Evolutionary conservation across 1,284 basidiomycete genomes (phyloP).

Genomic region (Gomphus sp.): DNA sequence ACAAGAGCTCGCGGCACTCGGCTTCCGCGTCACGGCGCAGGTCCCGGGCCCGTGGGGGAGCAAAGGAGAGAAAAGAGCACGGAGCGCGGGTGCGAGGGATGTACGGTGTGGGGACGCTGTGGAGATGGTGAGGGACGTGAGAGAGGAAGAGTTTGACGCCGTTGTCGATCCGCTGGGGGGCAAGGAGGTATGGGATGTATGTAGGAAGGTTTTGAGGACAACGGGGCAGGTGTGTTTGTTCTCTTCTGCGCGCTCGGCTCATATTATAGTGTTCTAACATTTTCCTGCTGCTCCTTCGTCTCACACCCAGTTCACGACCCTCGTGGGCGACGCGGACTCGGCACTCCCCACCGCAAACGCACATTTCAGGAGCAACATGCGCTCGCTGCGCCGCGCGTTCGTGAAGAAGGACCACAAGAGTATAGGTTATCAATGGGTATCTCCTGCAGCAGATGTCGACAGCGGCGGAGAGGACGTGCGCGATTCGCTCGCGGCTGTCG

Average conservation of each 20-base stretch:
- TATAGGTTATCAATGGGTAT: conserved; percentile 69
- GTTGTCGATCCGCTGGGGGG: conserved; percentile 79
- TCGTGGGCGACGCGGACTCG: conserved; percentile 60
- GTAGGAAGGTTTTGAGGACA: conserved; percentile 46
- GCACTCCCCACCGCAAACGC: conserved; percentile 60
- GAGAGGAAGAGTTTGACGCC: conserved; percentile 59
- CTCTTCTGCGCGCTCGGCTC: not conserved
- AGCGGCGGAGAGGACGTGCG: conserved; percentile 69
- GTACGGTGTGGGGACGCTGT: conserved; percentile 34
- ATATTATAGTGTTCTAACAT: conserved; percentile 10
- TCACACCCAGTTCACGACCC: conserved; percentile 53
- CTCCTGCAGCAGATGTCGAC: conserved; percentile 63
- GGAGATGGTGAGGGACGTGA: conserved; percentile 43
- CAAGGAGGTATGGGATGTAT: conserved; percentile 62
- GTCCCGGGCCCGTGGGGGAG: conserved; percentile 33
- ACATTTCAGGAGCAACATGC: conserved; percentile 59
- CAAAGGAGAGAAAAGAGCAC: not conserved
- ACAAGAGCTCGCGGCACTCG: conserved; percentile 57
- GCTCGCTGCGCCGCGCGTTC: conserved; percentile 39
- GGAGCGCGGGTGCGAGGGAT: not conserved
- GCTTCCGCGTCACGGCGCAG: conserved; percentile 63
- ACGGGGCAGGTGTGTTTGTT: conserved; percentile 24
- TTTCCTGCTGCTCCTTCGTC: not conserved
- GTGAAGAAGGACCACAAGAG: conserved; percentile 13
- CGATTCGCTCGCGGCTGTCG: conserved; percentile 50